Base-by-base conservation (phyloP, 805 yeast genomes). In the Ogataea allantospora region DNA sequence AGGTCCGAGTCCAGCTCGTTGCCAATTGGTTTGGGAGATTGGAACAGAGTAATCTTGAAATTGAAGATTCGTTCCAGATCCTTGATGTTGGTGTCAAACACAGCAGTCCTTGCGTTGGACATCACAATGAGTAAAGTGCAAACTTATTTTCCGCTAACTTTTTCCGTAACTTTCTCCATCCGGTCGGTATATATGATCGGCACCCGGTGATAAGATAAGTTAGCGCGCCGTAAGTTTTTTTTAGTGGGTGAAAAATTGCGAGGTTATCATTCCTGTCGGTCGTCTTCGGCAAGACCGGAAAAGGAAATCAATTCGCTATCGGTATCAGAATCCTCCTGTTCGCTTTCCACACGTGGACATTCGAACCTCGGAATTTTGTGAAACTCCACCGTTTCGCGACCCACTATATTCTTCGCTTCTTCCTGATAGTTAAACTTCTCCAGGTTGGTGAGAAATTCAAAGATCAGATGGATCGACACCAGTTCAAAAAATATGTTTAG, bases 401-500 rank as follows among this genome's bases (percentile, higher is more conserved):
- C 89, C 30, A 82, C 67, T 7, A 83, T 75, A 0, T 82, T 82
- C 45, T 65, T 63, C 33, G 70, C 62, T 44, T 81, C 87, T 19
- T 64, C 56, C 21, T 68, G 58, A 43, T 69, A 66, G 44, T 77
- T 81, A 28, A 74, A 53, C 12, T 66, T 51, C 44, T 74, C 71
- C 27, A 79, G 76, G 29, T 77, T 70, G 49, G 66, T 73, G 7
- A 78, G 57, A 82, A 87, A 78, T 58, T 81, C 87, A 83, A 85
- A 80, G 1, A 78, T 67, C 16, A 76, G 65, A 1, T 80, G 73
- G 12, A 72, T 61, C 4, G 77, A 58, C 23, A 77, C 66, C 11
- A 78, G 66, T 32, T 74, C 73, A 5, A 76, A 50, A 27, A 78
- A 67, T 3, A 73, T 64, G 9, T 69, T 50, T 4, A 74, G 61